phyloP scores from a whole-genome alignment of 148 eudicot genomes.

The Chenopodium berlandieri region DNA sequence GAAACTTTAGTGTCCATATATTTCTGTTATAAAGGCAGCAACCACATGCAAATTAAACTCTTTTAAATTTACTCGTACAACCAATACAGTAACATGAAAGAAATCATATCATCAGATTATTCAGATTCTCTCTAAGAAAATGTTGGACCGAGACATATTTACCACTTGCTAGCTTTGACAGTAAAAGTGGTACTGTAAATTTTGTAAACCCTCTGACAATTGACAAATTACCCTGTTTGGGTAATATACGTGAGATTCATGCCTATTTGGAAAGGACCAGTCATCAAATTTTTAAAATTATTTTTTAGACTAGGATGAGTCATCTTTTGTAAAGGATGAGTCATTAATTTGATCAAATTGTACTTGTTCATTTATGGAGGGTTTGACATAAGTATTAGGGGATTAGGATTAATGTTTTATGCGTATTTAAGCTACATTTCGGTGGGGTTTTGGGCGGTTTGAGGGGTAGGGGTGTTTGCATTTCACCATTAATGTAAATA shows the following conservation, averaged over 20 bases:
- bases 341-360: neutral
- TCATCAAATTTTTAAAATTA: neutral
- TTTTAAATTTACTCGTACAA: too few relatives aligned
- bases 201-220: too few relatives aligned
- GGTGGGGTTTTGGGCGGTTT: neutral
- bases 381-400: neutral
- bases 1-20: neutral
- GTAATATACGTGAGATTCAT: neutral
- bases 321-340: neutral
- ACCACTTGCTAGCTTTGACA: too few relatives aligned
- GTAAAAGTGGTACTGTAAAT: too few relatives aligned
- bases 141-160: constrained; percentile 6
- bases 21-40: too few relatives aligned
- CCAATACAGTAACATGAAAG: too few relatives aligned
- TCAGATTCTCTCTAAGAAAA: neutral
- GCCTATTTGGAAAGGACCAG: neutral
- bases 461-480: neutral
- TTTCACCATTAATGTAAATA: too few relatives aligned
- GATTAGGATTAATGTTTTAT: too few relatives aligned
- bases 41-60: too few relatives aligned
- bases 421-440: neutral
- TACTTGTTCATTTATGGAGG: constrained; percentile 3
- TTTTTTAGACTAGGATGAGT: neutral
- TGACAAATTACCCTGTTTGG: neutral
- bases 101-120: too few relatives aligned